Evolutionary conservation across 2,329 filamentous ascomycete species (phyloP).

Genomic region (Tolypocladium ophioglossoides): DNA sequence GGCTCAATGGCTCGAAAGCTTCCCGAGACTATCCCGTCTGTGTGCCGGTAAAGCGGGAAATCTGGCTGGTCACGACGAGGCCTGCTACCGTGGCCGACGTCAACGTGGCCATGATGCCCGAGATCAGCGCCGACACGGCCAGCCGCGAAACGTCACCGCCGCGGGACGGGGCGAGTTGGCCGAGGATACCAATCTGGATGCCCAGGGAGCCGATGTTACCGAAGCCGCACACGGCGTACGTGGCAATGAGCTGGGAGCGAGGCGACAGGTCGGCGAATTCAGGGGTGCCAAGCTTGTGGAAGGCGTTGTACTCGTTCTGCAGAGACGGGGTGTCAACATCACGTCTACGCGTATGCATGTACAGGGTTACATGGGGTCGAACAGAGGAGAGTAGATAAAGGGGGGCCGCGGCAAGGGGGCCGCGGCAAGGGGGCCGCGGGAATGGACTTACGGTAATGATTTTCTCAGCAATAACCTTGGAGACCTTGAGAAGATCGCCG

Average conservation of each 20-base stretch:
- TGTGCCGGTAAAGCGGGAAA: conserved; percentile 6
- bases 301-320: conserved; percentile 71
- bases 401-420: no score
- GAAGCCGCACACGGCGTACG: conserved; percentile 74
- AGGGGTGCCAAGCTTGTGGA: conserved; percentile 39
- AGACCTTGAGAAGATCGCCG: conserved; percentile 58
- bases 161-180: conserved; percentile 66
- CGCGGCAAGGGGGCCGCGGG: not conserved
- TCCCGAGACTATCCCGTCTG: not conserved
- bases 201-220: conserved; percentile 83
- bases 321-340: not conserved
- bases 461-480: conserved; percentile 73
- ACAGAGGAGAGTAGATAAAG: not conserved
- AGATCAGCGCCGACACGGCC: conserved; percentile 65
- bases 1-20: not conserved
- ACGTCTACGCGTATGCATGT: no score
- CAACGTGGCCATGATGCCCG: conserved; percentile 69
- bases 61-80: conserved; percentile 52
- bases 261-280: conserved; percentile 49
- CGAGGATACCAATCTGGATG: conserved; percentile 80
- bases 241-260: conserved; percentile 71
- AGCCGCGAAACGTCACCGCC: conserved; percentile 66
- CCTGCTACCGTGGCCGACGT: conserved; percentile 71
- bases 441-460: conserved; percentile 52
- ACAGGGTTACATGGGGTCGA: not conserved